Base-by-base conservation (phyloP, 2,329 filamentous ascomycete genomes). In the Penicillium hesseltinei region DNA sequence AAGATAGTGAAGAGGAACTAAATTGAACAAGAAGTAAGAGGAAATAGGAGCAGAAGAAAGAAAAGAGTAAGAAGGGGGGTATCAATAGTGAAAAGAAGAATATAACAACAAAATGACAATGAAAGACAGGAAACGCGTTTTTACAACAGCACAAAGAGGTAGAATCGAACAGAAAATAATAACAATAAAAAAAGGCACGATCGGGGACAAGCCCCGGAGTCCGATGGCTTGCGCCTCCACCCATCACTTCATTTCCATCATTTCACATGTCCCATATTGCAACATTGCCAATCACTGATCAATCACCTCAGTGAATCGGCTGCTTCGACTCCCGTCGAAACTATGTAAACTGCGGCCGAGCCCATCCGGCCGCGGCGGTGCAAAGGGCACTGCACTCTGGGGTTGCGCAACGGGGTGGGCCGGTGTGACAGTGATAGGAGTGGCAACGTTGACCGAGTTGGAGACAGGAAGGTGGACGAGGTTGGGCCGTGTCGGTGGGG, bases 271-370 rank as follows among this genome's bases (percentile, higher is more conserved):
- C 51, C 60, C 61, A 49, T 57, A 49, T 51, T 43, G 39, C 42
- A 29, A 35, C 38, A 45, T 47, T 27, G 23, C 17, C 29, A 35
- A 57, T 68, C 57, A 71, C 57, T 71, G 59, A 60, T 68, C 66
- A 19, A 71, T 60, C 27, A 70, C 71, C 61, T 74, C 77, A 19
- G 74, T 76, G 60, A 79, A 79, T 44, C 77, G 74, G 64, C 77
- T 79, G 35, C 75, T 69, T 35, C 76, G 73, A 62, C 77, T 79
- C n/a, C 76, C 76, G 60, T 79, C 77, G 44, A 71, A 71, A 54
- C 74, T 74, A 6, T 73, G 68, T 54, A 75, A 68, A 53, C 73
- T 78, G 52, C 77, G 75, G 27, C 77, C 77, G 25, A 79, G 59
- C n/a, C 64, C 66, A 63, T 79, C 77, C 25, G 72, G 68, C 44